These are phyloP conservation scores for Phytopythium delawarense DNA, from an alignment of 352 stramenopile genomes.

Conservation along the genomic window DNA sequence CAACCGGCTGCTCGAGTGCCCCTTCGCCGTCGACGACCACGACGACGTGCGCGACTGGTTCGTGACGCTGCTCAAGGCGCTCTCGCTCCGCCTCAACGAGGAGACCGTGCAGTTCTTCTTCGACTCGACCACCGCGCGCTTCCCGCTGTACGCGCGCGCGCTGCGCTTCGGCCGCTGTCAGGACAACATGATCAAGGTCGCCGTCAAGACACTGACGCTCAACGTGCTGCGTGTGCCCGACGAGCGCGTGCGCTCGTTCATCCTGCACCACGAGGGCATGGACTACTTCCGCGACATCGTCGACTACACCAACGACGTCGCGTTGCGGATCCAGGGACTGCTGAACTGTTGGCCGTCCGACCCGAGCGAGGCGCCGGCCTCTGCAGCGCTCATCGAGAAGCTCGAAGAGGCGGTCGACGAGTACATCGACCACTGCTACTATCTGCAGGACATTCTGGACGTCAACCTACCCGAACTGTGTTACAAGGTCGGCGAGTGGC, in stretches of 20 bases:
- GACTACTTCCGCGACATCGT: conserved; percentile 81
- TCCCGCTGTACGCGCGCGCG: conserved; percentile 74
- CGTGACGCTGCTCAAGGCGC: conserved; percentile 85
- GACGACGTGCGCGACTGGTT: conserved; percentile 90
- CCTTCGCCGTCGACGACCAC: conserved; percentile 53
- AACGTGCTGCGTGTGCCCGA: conserved; percentile 81
- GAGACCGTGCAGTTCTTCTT: conserved; percentile 91
- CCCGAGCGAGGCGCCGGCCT: conserved; percentile 6
- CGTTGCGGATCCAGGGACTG: conserved; percentile 68
- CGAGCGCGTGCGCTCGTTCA: conserved; percentile 68
- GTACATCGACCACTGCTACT: conserved; percentile 85
- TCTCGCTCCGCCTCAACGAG: conserved; percentile 81
- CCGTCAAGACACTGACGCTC: conserved; percentile 84
- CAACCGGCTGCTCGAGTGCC: conserved; percentile 89
- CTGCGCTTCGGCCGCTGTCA: conserved; percentile 64
- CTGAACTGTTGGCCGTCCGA: conserved; percentile 53
- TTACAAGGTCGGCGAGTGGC: conserved; percentile 70
- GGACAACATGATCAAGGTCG: conserved; percentile 84
- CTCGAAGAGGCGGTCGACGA: conserved; percentile 75
- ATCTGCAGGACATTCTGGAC: conserved; percentile 80
- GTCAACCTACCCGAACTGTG: conserved; percentile 80
- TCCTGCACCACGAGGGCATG: conserved; percentile 68
- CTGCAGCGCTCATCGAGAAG: conserved; percentile 49
- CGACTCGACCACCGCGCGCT: conserved; percentile 43
- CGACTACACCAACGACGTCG: conserved; percentile 68